Evolutionary conservation across 768 basidiomycete genomes (phyloP), one percentile per base, ranked within the genome.

Genomic region (Russula olivacea): DNA sequence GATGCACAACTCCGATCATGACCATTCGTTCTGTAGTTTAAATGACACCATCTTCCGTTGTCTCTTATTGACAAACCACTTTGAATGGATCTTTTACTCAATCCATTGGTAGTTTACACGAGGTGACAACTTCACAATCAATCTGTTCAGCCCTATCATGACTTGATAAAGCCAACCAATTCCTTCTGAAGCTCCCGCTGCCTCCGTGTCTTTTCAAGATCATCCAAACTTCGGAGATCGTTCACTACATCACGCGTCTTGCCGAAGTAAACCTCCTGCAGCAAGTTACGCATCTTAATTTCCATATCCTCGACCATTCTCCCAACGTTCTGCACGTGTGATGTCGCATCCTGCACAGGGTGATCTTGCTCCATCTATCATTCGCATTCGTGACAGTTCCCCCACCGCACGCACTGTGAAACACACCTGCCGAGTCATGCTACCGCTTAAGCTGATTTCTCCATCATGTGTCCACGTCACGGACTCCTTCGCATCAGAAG

Each of bases 251-350:
- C 95, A 66, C 91, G 88, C 54, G 96, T 98, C 78, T 98, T 97
- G 43, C 93, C 93, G 76, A 95, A 95, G 75, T 95, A 96, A 15
- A 96, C 89, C 79, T 94, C 92, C 74, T 93, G 90, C 53, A 99
- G 79, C 60, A 93, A 77, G 74, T 97, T 97, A 43, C 97, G 83
- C 93, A 98, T 94, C 78, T 98, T 98, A 73, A 95, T 93, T 76
- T 99, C 97, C 92, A 96, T 95, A 67, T 98, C 97, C 74, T 99
- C 97, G 66, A 99, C 87, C 87, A 98, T 89, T 68, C 82, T 83
- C 5, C 97, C 97, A n/a, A 88, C 87, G 74, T 98, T 98, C 48
- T 85, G 83, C 62, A 99, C 89, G 75, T 99, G 97, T 47, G 91
- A 88, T 23, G 87, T 82, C 47, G 81, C 72, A 68, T 91, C 90